Conservation (phyloP, 257 asterid genomes). For the Dorcoceras hygrometricum region DNA sequence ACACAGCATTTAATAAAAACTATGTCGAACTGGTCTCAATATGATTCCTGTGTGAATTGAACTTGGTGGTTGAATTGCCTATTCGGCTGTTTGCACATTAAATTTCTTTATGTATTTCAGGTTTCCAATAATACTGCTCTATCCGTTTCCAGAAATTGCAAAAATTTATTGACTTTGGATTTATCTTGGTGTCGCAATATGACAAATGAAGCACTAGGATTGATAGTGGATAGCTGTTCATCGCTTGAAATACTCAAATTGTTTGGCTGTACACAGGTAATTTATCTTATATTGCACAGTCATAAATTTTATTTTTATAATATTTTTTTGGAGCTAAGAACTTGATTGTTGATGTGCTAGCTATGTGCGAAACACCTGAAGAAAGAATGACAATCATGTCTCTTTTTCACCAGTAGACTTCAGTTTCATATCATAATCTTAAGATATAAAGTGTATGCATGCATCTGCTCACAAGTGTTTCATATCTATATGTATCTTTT, state of each 20-base stretch:
- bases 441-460: neutral
- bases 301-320: neutral
- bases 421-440: neutral
- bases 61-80: constrained; percentile 4
- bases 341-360: neutral
- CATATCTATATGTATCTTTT: neutral
- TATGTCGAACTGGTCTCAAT: neutral
- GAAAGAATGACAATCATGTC: neutral
- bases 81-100: constrained; percentile 15
- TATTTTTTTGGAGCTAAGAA: neutral
- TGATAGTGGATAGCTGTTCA: constrained; percentile 75
- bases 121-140: constrained; percentile 72
- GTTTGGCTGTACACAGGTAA: constrained; percentile 92
- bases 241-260: constrained; percentile 66
- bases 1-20: neutral
- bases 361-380: neutral
- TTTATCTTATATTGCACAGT: neutral
- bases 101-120: constrained; percentile 39
- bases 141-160: constrained; percentile 66
- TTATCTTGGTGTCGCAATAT: constrained; percentile 87
- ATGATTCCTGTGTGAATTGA: neutral
- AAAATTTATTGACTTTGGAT: constrained; percentile 56
- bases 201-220: constrained; percentile 79
- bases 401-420: neutral
- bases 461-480: neutral